Evolutionary conservation across 2,329 filamentous ascomycete genomes (phyloP).

Genomic region (Colletotrichum sp.): DNA sequence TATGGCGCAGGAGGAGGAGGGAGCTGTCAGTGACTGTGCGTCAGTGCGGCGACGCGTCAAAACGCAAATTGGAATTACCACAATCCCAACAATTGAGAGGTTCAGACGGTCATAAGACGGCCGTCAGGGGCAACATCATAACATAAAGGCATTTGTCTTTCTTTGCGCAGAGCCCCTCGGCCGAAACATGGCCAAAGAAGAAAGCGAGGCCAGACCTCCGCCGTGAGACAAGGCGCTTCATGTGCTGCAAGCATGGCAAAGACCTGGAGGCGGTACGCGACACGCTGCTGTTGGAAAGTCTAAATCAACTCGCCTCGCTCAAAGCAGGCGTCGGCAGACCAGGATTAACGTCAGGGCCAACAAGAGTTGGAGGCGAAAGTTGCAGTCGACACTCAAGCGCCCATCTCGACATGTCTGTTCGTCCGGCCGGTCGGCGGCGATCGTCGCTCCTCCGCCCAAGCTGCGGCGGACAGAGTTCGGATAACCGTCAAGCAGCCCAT

Average conservation of each 20-base stretch:
- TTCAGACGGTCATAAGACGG: background rate
- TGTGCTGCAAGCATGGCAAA: background rate
- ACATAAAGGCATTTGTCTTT: background rate
- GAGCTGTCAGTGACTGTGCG: background rate
- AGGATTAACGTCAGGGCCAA: background rate
- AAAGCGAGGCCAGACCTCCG: background rate
- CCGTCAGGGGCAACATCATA: background rate
- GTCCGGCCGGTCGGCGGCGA: background rate
- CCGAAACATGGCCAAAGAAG: background rate
- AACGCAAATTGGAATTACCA: background rate
- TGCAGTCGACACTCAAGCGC: background rate
- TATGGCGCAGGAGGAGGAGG: background rate
- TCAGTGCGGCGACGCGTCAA: background rate
- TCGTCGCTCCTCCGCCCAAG: background rate
- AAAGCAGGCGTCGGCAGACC: background rate
- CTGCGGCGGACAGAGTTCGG: background rate
- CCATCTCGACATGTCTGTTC: background rate
- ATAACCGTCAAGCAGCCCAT: background rate
- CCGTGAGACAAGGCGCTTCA: background rate
- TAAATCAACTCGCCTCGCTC: background rate
- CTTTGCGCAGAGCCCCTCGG: background rate
- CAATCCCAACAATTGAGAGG: background rate
- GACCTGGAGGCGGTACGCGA: background rate
- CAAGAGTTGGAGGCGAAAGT: background rate
- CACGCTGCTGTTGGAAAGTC: background rate